Evolutionary conservation across 1,284 basidiomycete genomes (phyloP).

Genomic region (Ganoderma lucidum): DNA sequence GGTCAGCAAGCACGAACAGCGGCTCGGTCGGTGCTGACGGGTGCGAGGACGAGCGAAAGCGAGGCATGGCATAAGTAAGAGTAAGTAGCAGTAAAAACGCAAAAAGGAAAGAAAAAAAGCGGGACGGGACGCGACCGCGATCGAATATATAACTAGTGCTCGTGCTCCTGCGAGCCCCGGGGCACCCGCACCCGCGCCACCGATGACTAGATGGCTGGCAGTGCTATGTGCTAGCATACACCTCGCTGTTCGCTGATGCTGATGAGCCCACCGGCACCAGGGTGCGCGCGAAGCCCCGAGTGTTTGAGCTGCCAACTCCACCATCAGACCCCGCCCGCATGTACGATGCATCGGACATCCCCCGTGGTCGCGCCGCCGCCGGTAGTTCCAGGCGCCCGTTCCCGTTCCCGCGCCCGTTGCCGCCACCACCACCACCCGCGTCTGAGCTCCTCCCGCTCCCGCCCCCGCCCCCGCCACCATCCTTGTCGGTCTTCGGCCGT

Average conservation of each 20-base stretch:
- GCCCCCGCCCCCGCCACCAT: constrained; percentile 30
- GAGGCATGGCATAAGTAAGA: not conserved
- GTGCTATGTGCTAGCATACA: constrained; percentile 9
- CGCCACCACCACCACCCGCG: constrained; percentile 40
- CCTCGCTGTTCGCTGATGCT: constrained; percentile 7
- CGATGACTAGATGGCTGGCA: not conserved
- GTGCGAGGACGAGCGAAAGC: constrained; percentile 5
- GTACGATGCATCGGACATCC: constrained; percentile 55
- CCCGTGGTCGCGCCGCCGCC: constrained; percentile 53
- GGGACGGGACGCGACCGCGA: not conserved
- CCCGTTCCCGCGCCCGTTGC: constrained; percentile 30
- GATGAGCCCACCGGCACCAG: not conserved
- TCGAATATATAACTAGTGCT: constrained; percentile 6
- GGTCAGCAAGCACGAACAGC: constrained; percentile 21
- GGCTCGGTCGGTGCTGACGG: constrained; percentile 13
- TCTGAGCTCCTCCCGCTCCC: constrained; percentile 48
- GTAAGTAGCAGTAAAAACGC: not conserved
- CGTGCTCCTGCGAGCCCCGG: not conserved
- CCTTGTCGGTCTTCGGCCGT: constrained; percentile 60
- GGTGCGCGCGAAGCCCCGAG: constrained; percentile 29
- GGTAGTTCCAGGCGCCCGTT: constrained; percentile 33
- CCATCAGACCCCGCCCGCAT: constrained; percentile 37
- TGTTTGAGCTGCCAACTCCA: constrained; percentile 17
- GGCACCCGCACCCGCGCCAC: not conserved
- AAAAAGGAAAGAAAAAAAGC: not conserved